These are phyloP conservation scores for Lactarius psammicola DNA, from an alignment of 768 basidiomycete species.

Conservation along the genomic window DNA sequence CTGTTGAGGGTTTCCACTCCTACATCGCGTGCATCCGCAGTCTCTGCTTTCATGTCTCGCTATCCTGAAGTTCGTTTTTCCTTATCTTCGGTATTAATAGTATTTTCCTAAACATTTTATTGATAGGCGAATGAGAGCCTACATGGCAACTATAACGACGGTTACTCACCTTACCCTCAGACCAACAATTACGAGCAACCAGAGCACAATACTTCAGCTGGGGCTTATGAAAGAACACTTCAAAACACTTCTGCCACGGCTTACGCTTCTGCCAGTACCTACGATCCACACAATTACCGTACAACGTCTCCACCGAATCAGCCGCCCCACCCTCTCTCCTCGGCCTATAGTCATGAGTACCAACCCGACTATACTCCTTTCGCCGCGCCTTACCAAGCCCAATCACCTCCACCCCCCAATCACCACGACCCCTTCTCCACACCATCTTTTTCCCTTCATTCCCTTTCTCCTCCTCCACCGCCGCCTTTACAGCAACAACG, in stretches of 20 bases:
- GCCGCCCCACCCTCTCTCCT: constrained; percentile 16
- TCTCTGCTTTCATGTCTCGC: constrained; percentile 38
- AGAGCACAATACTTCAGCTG: constrained; percentile 14
- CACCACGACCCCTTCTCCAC: constrained; percentile 23
- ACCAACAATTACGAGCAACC: constrained; percentile 35
- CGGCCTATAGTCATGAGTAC: constrained; percentile 16
- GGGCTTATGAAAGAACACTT: not conserved
- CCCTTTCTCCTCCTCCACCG: constrained; percentile 18
- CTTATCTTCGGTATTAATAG: not conserved
- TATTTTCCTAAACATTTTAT: not conserved
- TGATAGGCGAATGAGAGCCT: constrained; percentile 63
- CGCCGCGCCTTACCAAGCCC: constrained; percentile 23
- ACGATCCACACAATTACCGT: constrained; percentile 38
- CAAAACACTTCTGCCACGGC: not conserved
- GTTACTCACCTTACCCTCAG: constrained; percentile 52
- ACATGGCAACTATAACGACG: constrained; percentile 63
- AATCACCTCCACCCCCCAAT: constrained; percentile 34
- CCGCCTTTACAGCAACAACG: not conserved
- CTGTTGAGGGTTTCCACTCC: not conserved
- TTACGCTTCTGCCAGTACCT: constrained; percentile 5
- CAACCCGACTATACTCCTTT: constrained; percentile 28
- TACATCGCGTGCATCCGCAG: not conserved
- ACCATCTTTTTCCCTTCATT: constrained; percentile 20
- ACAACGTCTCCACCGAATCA: constrained; percentile 36
- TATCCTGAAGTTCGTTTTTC: constrained; percentile 41